Base-by-base conservation (phyloP, 1,284 basidiomycete genomes). In the Coniferiporia sulphurascens region DNA sequence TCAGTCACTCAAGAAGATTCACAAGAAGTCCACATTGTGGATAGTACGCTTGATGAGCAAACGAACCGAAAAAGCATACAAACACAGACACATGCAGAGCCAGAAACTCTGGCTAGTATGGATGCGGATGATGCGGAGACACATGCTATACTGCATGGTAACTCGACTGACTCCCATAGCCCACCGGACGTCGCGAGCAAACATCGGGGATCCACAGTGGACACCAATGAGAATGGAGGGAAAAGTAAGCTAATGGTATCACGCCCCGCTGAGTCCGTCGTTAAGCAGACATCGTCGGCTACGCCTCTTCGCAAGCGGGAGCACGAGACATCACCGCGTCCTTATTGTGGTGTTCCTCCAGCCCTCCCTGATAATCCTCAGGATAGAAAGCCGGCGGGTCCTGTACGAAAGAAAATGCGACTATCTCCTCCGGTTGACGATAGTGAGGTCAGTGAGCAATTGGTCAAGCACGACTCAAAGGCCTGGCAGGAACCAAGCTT, bases 401-500 rank as follows among this genome's bases (percentile, higher is more conserved):
- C 36, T 22, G 22, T 9, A 13, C 6, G 7, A n/a, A 10, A 41
- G 54, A 58, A 38, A 52, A 52, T 15, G 36, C 41, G 17, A 38
- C 49, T 13, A n/a, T 22, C 8, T 45, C 52, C 41, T 43, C 7
- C n/a, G 8, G 41, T 43, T 34, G 27, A 1, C 13, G 32, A 51
- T 15, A 41, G 48, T 9, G 32, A 32, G 19, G 21, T 17, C 17
- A 38, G 21, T n/a, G 38, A 48, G 36, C 45, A 51, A 36, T 13
- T 22, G 13, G 53, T 50, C n/a, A 22, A 48, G 35, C 59, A 60
- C 22, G 46, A 60, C 22, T 27, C 19, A 3, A 41, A 55, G 49
- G 59, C 59, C 41, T 60, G 59, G 59, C 12, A 51, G 9, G n/a
- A 48, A 10, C 48, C 59, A 4, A 60, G 52, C 22, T 60, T 60